A percentile compares a stretch with the other conserved stretches of the same genome.
Conservation (phyloP, 2,329 filamentous ascomycete species). For the Calonectria pauciramosa region DNA sequence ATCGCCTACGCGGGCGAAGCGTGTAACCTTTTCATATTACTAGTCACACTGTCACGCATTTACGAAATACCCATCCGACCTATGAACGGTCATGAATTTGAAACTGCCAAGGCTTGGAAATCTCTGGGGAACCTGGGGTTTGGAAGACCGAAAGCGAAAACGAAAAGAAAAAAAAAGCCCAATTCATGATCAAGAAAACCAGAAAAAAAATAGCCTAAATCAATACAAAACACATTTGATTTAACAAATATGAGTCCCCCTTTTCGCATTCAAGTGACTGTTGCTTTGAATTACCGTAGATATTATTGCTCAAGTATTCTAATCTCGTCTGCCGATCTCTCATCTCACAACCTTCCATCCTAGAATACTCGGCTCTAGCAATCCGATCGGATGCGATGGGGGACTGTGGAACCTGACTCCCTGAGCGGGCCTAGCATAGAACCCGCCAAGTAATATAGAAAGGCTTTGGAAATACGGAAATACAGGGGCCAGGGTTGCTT, state of each 20-base stretch:
- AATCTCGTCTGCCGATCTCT: not conserved
- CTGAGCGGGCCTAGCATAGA: not conserved
- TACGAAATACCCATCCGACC: constrained; percentile 29
- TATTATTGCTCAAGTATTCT: not conserved
- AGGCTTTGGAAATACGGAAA: constrained; percentile 13
- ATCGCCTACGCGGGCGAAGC: constrained; percentile 32
- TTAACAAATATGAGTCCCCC: not conserved
- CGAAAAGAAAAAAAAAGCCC: constrained; percentile 19
- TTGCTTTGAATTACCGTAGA: too few relatives aligned
- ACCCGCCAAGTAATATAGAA: not conserved
- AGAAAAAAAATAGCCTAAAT: not conserved
- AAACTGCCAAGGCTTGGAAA: constrained; percentile 6
- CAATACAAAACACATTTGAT: not conserved
- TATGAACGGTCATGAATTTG: constrained; percentile 30
- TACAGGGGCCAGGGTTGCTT: constrained; percentile 31
- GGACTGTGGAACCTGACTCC: not conserved
- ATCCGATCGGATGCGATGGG: not conserved
- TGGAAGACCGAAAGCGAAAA: constrained; percentile 14
- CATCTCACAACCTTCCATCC: not conserved
- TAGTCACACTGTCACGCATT: constrained; percentile 24
- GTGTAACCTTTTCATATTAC: constrained; percentile 25
- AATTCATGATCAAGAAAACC: not conserved
- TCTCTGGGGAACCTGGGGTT: not conserved
- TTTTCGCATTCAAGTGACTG: not conserved
- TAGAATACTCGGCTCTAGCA: not conserved